Conservation (phyloP, 345 rosid species). For the Eucalyptus leucophloia region DNA sequence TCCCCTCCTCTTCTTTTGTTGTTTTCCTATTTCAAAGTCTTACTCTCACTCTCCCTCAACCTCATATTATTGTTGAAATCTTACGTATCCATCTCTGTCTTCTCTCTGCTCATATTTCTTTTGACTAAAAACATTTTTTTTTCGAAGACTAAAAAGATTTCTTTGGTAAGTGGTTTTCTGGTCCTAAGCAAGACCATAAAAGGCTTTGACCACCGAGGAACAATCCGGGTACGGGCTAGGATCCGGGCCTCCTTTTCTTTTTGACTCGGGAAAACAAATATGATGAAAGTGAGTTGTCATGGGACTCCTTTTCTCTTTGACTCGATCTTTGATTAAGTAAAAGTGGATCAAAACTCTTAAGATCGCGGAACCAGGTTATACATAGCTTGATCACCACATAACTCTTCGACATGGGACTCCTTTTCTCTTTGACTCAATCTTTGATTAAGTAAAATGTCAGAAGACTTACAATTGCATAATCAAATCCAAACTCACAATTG, state of each 20-base stretch:
- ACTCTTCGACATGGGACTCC: not conserved
- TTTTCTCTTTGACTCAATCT: not conserved
- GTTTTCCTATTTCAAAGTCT: not conserved
- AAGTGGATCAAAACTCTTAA: not conserved
- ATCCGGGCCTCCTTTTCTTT: no score
- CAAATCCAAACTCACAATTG: no score
- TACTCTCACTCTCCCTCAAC: not conserved
- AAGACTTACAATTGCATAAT: not conserved
- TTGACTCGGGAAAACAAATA: not conserved
- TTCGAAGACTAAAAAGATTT: not conserved
- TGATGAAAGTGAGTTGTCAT: not conserved
- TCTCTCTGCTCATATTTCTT: not conserved
- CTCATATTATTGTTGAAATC: not conserved
- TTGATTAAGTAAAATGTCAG: not conserved
- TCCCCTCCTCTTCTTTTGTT: not conserved
- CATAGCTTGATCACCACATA: no score
- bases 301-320: no score
- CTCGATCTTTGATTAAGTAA: no score
- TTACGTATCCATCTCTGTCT: not conserved
- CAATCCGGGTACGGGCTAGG: no score
- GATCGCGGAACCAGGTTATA: not conserved
- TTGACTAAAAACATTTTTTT: not conserved
- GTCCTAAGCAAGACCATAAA: no score
- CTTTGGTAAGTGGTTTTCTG: not conserved
- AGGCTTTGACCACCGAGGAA: no score